phyloP scores from a whole-genome alignment of 2,329 filamentous ascomycete species.

The Alternaria sp. region DNA sequence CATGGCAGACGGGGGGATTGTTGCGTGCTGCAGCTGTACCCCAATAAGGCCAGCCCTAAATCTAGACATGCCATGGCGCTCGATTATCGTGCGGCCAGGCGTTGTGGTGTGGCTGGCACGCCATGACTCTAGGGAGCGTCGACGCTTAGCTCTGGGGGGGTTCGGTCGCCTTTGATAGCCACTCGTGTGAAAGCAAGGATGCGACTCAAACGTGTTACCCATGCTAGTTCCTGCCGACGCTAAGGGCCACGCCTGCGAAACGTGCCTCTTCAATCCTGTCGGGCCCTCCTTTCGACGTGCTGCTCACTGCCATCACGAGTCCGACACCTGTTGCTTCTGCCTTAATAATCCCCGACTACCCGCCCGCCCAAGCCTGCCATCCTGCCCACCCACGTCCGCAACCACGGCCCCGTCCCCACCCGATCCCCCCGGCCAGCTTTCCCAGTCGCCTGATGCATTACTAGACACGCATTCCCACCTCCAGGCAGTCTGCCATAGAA shows the following conservation, averaged over 20 bases:
- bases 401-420: conserved; percentile 9
- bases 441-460: conserved; percentile 32
- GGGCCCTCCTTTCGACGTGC: conserved; percentile 30
- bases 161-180: not conserved
- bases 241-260: conserved; percentile 30
- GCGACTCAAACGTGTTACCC: conserved; percentile 16
- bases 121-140: conserved; percentile 7
- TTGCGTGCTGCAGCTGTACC: not conserved
- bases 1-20: not conserved
- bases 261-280: conserved; percentile 31
- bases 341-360: conserved; percentile 12
- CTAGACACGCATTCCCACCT: conserved; percentile 16
- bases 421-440: not conserved
- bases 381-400: conserved; percentile 8
- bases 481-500: conserved; percentile 33
- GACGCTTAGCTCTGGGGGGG: conserved; percentile 12
- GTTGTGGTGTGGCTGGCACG: not conserved
- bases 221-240: conserved; percentile 13
- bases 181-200: conserved; percentile 8
- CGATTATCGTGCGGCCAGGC: not conserved
- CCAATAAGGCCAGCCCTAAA: not conserved
- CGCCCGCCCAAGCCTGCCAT: conserved; percentile 1
- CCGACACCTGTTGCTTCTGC: conserved; percentile 4
- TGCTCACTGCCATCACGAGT: conserved; percentile 1
- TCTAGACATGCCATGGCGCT: not conserved